Evolutionary conservation across 257 asterid species (phyloP).

Genomic region (Scutellaria baicalensis): DNA sequence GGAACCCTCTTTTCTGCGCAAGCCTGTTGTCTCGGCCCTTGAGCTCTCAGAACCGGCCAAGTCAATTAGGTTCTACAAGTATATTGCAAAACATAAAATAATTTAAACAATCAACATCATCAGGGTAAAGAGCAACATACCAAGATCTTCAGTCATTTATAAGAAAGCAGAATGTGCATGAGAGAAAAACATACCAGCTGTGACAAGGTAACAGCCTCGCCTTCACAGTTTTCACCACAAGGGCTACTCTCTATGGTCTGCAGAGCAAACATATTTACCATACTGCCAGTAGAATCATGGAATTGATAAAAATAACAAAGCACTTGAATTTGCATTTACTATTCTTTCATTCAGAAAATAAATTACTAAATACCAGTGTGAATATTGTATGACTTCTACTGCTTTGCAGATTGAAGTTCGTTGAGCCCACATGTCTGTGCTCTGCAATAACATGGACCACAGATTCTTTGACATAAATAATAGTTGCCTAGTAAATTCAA

Average conservation of each 20-base stretch:
- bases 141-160: background rate
- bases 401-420: constrained; percentile 94
- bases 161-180: constrained; percentile 8
- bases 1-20: constrained; percentile 95
- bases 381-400: constrained; percentile 99
- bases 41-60: constrained; percentile 99
- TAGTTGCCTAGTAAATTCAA: background rate
- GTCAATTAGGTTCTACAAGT: constrained; percentile 95
- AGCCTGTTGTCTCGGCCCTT: constrained; percentile 84
- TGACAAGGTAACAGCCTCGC: constrained; percentile 91
- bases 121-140: constrained; percentile 3
- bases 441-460: constrained; percentile 48
- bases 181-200: constrained; percentile 55
- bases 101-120: constrained; percentile 20
- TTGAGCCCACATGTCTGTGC: constrained; percentile 99
- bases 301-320: constrained; percentile 5
- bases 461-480: constrained; percentile 8
- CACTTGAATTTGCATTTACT: background rate
- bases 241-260: constrained; percentile 99
- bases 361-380: constrained; percentile 63
- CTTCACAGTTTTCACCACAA: constrained; percentile 78
- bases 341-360: background rate
- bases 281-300: constrained; percentile 16
- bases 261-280: constrained; percentile 20
- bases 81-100: constrained; percentile 17